Evolutionary conservation across 495 filamentous ascomycete genomes (phyloP).

Genomic region (Physcia stellaris): DNA sequence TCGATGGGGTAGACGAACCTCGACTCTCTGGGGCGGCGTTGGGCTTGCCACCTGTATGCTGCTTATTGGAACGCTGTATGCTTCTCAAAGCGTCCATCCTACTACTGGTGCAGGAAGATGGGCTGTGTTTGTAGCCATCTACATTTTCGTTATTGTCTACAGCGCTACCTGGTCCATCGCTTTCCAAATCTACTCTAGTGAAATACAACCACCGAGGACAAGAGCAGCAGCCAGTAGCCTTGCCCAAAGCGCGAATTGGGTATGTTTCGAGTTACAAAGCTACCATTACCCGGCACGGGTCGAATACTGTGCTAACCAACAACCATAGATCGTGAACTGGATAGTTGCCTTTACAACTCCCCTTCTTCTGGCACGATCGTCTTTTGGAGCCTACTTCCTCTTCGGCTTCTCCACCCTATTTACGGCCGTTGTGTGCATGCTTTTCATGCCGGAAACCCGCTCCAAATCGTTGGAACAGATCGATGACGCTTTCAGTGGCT

Average conservation of each 20-base stretch:
- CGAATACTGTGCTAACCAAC: conserved; percentile 3
- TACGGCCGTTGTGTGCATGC: conserved; percentile 33
- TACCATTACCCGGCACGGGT: neutral
- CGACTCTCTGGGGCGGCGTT: conserved; percentile 41
- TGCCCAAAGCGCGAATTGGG: conserved; percentile 36
- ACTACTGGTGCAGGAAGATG: conserved; percentile 33
- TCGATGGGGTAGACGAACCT: conserved; percentile 49
- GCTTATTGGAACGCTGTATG: conserved; percentile 38
- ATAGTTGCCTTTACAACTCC: conserved; percentile 53
- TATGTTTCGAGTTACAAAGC: conserved; percentile 6
- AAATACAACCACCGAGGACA: conserved; percentile 42
- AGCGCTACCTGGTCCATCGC: conserved; percentile 39
- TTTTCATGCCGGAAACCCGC: conserved; percentile 49
- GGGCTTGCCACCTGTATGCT: conserved; percentile 32
- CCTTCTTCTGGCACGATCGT: conserved; percentile 40
- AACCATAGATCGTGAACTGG: conserved; percentile 47
- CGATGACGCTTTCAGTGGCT: conserved; percentile 30
- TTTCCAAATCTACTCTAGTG: conserved; percentile 38
- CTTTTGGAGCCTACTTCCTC: conserved; percentile 46
- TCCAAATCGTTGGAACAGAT: conserved; percentile 43
- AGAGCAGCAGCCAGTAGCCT: conserved; percentile 36
- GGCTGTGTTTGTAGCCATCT: conserved; percentile 41
- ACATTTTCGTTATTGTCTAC: conserved; percentile 28
- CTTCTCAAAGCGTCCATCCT: conserved; percentile 30
- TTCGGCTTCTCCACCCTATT: conserved; percentile 36